These are phyloP conservation scores for Ophiostoma populinum DNA, from an alignment of 2,329 filamentous ascomycete species.

Conservation along the genomic window DNA sequence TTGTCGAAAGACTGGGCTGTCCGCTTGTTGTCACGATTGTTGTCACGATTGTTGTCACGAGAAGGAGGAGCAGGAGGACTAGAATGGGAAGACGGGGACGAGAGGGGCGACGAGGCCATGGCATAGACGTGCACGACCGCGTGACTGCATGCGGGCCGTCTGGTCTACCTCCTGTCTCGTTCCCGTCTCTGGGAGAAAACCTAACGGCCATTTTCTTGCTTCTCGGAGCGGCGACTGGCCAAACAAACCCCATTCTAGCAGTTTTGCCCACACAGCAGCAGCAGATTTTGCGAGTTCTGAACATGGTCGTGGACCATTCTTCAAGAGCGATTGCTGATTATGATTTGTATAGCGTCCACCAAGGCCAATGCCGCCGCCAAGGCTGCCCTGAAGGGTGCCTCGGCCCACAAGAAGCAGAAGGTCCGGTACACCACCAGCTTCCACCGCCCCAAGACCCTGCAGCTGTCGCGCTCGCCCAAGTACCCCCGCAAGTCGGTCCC, in stretches of 20 bases:
- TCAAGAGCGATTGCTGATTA: slow-evolving; percentile 55
- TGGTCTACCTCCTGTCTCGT: no score
- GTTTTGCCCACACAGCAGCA: slow-evolving; percentile 35
- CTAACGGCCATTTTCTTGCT: background rate
- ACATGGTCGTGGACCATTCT: slow-evolving; percentile 5
- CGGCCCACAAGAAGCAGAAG: slow-evolving; percentile 72
- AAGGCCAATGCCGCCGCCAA: slow-evolving; percentile 90
- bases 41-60: no score
- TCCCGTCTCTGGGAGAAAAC: slow-evolving; percentile 1
- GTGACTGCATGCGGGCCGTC: no score
- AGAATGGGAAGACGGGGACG: no score
- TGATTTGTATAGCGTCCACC: slow-evolving; percentile 41
- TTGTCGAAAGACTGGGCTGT: no score
- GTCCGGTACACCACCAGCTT: slow-evolving; percentile 85
- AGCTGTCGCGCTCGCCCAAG: slow-evolving; percentile 79
- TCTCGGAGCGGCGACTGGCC: background rate
- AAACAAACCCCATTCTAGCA: background rate
- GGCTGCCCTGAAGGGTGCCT: slow-evolving; percentile 74
- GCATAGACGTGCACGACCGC: no score
- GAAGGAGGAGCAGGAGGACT: no score
- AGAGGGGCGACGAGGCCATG: no score
- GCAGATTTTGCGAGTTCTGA: slow-evolving; percentile 62
- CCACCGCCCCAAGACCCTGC: slow-evolving; percentile 93
- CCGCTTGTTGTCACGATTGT: no score
- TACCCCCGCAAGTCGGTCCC: slow-evolving; percentile 94